phyloP scores from a whole-genome alignment of 2,329 filamentous ascomycete genomes.

The Curvularia sp. region DNA sequence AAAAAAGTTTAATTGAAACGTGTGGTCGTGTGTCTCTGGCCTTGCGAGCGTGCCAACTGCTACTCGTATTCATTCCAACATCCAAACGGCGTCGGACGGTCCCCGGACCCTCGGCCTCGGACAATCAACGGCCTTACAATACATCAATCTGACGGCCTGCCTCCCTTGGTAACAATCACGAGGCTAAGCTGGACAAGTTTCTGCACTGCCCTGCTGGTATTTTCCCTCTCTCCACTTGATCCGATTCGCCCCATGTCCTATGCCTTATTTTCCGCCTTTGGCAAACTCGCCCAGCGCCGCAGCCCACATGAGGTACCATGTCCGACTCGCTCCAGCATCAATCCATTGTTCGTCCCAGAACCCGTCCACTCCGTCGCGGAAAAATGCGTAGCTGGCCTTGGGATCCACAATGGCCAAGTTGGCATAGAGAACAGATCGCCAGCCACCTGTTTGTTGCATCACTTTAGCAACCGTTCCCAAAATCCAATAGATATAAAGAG shows the following conservation, averaged over 20 bases:
- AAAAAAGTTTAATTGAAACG: not conserved
- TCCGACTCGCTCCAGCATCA: slow-evolving; percentile 73
- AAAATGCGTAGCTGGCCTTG: slow-evolving; percentile 73
- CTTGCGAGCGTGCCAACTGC: not conserved
- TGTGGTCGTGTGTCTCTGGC: not conserved
- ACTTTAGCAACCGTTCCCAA: not conserved
- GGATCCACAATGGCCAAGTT: slow-evolving; percentile 83
- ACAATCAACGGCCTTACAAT: not conserved
- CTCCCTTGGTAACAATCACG: not conserved
- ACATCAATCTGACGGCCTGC: not conserved
- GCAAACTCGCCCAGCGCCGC: slow-evolving; percentile 35
- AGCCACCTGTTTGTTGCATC: slow-evolving; percentile 65
- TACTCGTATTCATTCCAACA: not conserved
- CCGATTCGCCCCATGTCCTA: not conserved
- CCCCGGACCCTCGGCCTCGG: not conserved
- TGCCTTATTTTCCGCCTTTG: slow-evolving; percentile 6
- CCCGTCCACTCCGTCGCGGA: slow-evolving; percentile 68
- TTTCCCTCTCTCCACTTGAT: not conserved
- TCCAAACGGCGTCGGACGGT: not conserved
- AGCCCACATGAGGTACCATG: slow-evolving; percentile 46
- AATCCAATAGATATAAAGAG: no score
- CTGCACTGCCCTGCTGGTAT: not conserved
- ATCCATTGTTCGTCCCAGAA: slow-evolving; percentile 66
- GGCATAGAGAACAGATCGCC: slow-evolving; percentile 84
- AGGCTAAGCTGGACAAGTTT: not conserved